Evolutionary conservation across 78 protist species (phyloP), one percentile per base, ranked within the genome.

Genomic region (Mantamonas sphyraenae): DNA sequence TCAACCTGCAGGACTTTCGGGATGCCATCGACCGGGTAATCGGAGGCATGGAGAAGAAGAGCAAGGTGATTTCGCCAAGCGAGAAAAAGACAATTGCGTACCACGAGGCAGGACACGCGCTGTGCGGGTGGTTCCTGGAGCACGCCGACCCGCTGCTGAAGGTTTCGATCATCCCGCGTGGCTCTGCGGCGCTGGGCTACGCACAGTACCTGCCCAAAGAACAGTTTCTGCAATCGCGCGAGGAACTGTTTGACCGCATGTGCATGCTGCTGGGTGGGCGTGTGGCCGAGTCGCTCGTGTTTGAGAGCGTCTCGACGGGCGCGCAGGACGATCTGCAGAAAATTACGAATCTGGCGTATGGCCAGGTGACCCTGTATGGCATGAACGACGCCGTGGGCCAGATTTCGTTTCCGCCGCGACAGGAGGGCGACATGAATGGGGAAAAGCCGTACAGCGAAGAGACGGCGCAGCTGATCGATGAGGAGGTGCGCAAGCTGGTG

Each of bases 61-160:
- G 68, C 4, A 57, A 56, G 40, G 83, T 86, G 20, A 62, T 88
- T 20, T 76, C 91, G 0, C 70, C 66, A 3, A 76, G 63, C 34
- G 97, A 95, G 74, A 68, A 88, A 62, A 63, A 38, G 24, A 62
- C 64, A 20, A 92, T 97, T 2, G 98, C 99, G 10, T 90, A 92
- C 75, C 99, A 97, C 82, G 99, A 97, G 79, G 96, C 99, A 3
- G 99, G 99, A 28, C 99, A 97, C 65, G 98, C 98, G 43, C 73
- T 92, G 12, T 80, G 50, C 33, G 96, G 98, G 30, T 95, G 98
- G 97, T 97, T 84, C 82, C 83, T 94, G 28, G 91, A 94, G 67
- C 89, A 93, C 59, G 87, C 95, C 5, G 90, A 85, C 28, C 97
- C 97, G 35, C 75, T 94, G 17, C 65, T 95, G 51, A 95, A 97